Base-by-base conservation (phyloP, 164 flowering plant genomes). In the Chimonanthus salicifolius region DNA sequence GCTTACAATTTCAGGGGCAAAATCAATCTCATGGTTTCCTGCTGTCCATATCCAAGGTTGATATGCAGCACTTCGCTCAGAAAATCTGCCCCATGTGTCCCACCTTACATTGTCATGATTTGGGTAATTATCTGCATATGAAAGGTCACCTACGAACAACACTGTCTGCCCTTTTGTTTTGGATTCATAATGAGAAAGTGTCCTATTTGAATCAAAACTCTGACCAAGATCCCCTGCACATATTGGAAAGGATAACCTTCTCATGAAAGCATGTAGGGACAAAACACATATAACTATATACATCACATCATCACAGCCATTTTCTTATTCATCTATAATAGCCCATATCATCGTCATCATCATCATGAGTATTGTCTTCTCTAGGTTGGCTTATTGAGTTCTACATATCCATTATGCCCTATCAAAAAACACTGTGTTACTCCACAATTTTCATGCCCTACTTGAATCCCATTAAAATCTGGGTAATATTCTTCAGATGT, bases 41-140 rank as follows among this genome's bases (percentile, higher is more conserved):
- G 81, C 82, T 44, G 85, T 82, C 85, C 85, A 82, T 49, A 84
- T 84, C 87, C 87, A 84, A 5, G 87, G 83, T 68, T 82, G 87
- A 71, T 82, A 82, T 16, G 85, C 87, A 69, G 67, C 76, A 68
- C 75, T 81, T 72, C 80, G 79, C 80, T 84, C 87, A 8, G 72
- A 47, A 51, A 84, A 82, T 13, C 87, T 75, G 9, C 78, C 84
- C 82, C 82, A 84, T 58, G 85, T 64, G 72, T 84, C 87, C 87
- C 87, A 84, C 69, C 82, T 80, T 47, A 62, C 70, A 60, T 81
- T 84, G 67, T 82, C 82, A 67, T 79, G 77, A 13, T 65, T 7
- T 2, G 80, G 78, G 65, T 82, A 75, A n/a, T 69, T 6, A 71
- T 84, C 87, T 2, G 87, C 85, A 68, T 84, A 84, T 48, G 84